These are phyloP conservation scores for Calycina herbarum DNA, from an alignment of 2,329 filamentous ascomycete species.

Conservation along the genomic window DNA sequence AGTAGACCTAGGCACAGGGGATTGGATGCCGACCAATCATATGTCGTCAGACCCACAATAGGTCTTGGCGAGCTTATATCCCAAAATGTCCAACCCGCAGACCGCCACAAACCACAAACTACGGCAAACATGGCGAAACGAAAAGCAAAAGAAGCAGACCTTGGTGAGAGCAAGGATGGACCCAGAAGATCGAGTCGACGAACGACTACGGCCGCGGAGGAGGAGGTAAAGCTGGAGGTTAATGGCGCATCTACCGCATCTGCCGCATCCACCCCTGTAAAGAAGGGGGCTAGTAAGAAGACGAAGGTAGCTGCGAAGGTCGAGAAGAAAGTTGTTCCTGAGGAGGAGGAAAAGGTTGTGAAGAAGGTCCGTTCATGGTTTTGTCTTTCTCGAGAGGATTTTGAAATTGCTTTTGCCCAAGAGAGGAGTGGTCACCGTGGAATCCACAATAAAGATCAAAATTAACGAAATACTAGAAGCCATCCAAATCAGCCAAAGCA, in stretches of 20 bases:
- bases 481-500: constrained; percentile 10
- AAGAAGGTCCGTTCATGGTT: not conserved
- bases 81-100: not conserved
- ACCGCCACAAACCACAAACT: not conserved
- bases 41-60: not conserved
- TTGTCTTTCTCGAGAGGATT: not conserved
- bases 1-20: no score
- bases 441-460: not conserved
- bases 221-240: constrained; percentile 15
- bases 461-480: constrained; percentile 10
- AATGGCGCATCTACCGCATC: constrained; percentile 1
- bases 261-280: constrained; percentile 9
- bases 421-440: not conserved
- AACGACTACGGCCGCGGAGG: constrained; percentile 19
- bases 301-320: constrained; percentile 2
- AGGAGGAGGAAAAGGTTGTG: constrained; percentile 6
- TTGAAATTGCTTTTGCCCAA: not conserved
- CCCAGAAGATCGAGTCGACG: constrained; percentile 33
- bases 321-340: not conserved
- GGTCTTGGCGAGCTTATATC: not conserved
- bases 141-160: constrained; percentile 28
- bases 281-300: constrained; percentile 16
- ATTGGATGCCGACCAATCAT: not conserved
- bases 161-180: constrained; percentile 18
- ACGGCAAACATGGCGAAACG: constrained; percentile 29